phyloP scores from a whole-genome alignment of 2,329 filamentous ascomycete genomes.

The Venturia pyrina region DNA sequence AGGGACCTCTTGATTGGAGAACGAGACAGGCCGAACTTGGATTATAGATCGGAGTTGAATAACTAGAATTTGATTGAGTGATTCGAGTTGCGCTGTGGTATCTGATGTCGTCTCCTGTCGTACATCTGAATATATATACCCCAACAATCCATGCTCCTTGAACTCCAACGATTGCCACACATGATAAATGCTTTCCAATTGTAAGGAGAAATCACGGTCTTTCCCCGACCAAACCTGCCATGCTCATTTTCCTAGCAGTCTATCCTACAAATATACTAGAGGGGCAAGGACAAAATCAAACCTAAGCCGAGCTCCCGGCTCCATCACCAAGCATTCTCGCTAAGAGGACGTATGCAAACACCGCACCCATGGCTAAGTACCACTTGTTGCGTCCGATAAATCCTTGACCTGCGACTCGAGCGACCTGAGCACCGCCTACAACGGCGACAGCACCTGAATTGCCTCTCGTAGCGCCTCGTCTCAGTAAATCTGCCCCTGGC shows the following conservation, averaged over 20 bases:
- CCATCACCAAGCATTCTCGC: constrained; percentile 45
- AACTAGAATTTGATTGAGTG: neutral
- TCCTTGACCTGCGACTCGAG: constrained; percentile 66
- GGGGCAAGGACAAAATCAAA: neutral
- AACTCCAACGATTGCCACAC: neutral
- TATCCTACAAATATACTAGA: neutral
- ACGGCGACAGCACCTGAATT: constrained; percentile 46
- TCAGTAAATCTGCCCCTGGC: constrained; percentile 52
- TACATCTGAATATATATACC: neutral
- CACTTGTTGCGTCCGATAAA: constrained; percentile 78
- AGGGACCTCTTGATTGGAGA: too few species aligned
- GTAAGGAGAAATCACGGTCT: neutral
- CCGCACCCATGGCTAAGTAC: constrained; percentile 54
- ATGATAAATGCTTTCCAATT: neutral
- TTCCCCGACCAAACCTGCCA: neutral
- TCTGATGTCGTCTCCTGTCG: neutral
- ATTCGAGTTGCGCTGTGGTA: neutral
- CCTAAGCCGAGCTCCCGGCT: neutral
- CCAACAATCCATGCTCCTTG: neutral
- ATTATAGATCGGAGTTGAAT: too few species aligned
- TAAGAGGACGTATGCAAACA: constrained; percentile 77
- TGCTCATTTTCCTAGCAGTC: neutral
- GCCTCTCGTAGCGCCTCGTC: constrained; percentile 48
- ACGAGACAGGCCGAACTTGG: too few species aligned
- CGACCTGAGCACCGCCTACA: constrained; percentile 68